Evolutionary conservation across 2,329 filamentous ascomycete species (phyloP), one percentile per base, ranked within the genome.

Genomic region (Colletotrichum zoysiae): DNA sequence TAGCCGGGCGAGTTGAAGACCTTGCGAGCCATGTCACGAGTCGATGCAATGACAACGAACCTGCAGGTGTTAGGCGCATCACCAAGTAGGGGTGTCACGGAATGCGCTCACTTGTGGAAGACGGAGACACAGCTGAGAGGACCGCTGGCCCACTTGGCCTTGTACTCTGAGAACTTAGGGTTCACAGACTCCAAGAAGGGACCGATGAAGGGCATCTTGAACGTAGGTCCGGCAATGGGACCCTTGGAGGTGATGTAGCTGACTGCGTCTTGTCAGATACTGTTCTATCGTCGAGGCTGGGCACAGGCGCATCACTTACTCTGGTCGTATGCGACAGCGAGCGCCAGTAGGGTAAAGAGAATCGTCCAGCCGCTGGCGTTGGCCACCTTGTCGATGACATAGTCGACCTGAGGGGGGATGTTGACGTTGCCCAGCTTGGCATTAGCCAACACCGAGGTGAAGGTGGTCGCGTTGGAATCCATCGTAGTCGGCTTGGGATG

Each of bases 21-120:
- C 83, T 98, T 98, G 77, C 95, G 93, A 70, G 95, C 93, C 89
- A 98, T 94, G 80, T 98, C 96, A 79, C 96, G 94, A 64, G 92
- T 95, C 23, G 95, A 97, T 44, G 95, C 95, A 80, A 99, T 97
- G 69, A 99, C 95, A 75, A 98, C 96, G 81, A 99, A 99, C 82
- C 94, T 97, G 76, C 6, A 35, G 57, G 2, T 53, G 56, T 74
- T 61, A 71, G 74, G 9, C n/a, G 67, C 53, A 46, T 5, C 48
- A 42, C 2, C 65, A 55, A 69, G 44, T 12, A 46, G 55, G 30
- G 38, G 18, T 23, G 44, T 14, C 35, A 56, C 18, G 40, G 23
- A 38, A 9, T 8, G 35, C 4, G n/a, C 35, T 56, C 44, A 70
- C 94, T 98, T 99, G 90, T 99, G 96, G 86, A 99, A 99, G 78